Conservation (phyloP, 2,329 filamentous ascomycete species). For the Thelonectria olida region DNA sequence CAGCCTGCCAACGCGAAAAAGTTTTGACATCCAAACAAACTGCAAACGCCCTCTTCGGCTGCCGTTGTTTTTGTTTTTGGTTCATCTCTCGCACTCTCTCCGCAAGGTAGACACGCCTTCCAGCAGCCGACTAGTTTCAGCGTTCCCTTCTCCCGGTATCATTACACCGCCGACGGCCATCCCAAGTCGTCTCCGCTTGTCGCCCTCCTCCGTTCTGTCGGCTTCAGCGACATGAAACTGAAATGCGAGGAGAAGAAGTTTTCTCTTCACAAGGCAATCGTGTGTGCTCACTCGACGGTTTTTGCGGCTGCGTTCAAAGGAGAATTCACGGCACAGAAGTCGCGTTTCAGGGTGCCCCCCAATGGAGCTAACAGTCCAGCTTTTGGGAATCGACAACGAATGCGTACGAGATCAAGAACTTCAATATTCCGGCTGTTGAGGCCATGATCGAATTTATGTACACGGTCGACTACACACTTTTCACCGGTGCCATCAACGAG, state of each 20-base stretch:
- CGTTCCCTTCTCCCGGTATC: too few relatives aligned
- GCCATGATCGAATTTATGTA: conserved; percentile 35
- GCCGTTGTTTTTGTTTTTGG: too few relatives aligned
- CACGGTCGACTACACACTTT: conserved; percentile 25
- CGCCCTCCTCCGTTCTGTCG: conserved; percentile 1
- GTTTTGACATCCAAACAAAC: too few relatives aligned
- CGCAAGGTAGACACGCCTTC: too few relatives aligned
- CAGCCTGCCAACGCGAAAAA: too few relatives aligned
- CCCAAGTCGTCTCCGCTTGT: background rate
- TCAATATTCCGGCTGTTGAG: conserved; percentile 25
- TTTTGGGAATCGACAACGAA: conserved; percentile 24
- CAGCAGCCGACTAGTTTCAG: too few relatives aligned
- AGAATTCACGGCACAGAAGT: background rate
- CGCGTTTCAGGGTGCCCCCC: too few relatives aligned
- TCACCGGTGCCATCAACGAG: background rate
- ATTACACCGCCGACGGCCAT: background rate
- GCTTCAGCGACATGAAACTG: conserved; percentile 33
- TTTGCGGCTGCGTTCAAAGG: conserved; percentile 24
- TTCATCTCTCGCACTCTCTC: too few relatives aligned
- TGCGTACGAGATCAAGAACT: conserved; percentile 24
- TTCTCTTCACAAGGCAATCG: conserved; percentile 31
- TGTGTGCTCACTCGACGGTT: conserved; percentile 32
- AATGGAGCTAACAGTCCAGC: background rate
- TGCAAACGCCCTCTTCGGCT: too few relatives aligned
- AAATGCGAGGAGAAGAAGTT: conserved; percentile 28